These are phyloP conservation scores for Colletotrichum costaricense DNA, from an alignment of 2,329 filamentous ascomycete species.

Conservation along the genomic window DNA sequence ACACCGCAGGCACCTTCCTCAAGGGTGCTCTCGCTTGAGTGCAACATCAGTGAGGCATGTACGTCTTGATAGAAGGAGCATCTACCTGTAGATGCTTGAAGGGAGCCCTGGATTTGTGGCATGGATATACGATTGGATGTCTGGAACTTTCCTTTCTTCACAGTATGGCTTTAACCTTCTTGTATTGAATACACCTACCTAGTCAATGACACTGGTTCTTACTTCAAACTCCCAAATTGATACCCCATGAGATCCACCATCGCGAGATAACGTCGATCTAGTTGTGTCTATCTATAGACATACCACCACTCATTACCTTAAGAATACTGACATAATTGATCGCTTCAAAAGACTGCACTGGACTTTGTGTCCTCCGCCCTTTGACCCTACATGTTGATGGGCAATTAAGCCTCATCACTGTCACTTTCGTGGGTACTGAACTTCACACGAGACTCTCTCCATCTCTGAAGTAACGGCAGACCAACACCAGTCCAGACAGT, in stretches of 20 bases:
- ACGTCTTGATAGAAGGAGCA: background rate
- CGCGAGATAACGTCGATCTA: background rate
- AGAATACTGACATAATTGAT: background rate
- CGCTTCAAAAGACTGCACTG: background rate
- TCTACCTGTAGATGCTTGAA: background rate
- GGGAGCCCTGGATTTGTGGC: conserved; percentile 1
- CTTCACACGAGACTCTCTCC: conserved; percentile 33
- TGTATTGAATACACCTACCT: background rate
- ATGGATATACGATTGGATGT: conserved; percentile 5
- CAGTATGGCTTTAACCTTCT: conserved; percentile 11
- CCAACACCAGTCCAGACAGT: conserved; percentile 48
- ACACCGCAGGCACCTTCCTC: conserved; percentile 17
- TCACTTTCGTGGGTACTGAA: conserved; percentile 22
- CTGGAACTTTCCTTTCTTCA: conserved; percentile 14
- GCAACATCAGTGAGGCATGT: too few relatives aligned
- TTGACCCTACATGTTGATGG: too few relatives aligned
- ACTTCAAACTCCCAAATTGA: background rate
- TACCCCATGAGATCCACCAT: background rate
- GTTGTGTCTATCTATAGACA: background rate
- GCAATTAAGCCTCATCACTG: conserved; percentile 14
- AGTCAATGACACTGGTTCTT: background rate
- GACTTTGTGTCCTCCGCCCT: background rate
- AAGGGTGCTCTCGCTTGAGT: conserved; percentile 20
- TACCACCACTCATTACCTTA: background rate
- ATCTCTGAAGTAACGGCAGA: conserved; percentile 41